Conservation (phyloP, 2,329 filamentous ascomycete genomes). For the Aureobasidium subglaciale region DNA sequence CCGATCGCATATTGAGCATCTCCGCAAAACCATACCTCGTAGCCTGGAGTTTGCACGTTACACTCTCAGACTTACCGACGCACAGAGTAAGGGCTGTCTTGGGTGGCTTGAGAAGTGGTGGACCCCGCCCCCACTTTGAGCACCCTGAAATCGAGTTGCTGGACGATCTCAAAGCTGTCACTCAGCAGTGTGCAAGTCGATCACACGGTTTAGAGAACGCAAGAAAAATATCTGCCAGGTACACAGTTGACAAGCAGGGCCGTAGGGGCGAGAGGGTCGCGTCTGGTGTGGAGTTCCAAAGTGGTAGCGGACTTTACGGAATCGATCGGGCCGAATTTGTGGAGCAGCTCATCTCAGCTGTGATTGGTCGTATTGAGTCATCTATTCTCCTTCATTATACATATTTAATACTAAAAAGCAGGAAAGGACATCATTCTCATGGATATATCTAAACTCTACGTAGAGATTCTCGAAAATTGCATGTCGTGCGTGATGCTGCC, state of each 20-base stretch:
- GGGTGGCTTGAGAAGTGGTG: constrained; percentile 3
- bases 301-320: not conserved
- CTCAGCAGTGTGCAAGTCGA: not conserved
- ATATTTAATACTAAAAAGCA: not conserved
- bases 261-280: not conserved
- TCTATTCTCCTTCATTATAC: not conserved
- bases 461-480: constrained; percentile 23
- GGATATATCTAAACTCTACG: not conserved
- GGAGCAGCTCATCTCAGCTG: not conserved
- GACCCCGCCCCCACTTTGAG: constrained; percentile 8
- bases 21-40: constrained; percentile 18
- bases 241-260: not conserved
- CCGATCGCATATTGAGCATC: constrained; percentile 38
- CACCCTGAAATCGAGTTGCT: not conserved
- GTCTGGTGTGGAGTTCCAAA: not conserved
- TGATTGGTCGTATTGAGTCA: not conserved
- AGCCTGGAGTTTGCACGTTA: not conserved
- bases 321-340: constrained; percentile 1
- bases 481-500: constrained; percentile 37
- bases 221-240: not conserved
- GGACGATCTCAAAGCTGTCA: not conserved
- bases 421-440: not conserved
- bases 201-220: not conserved
- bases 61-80: not conserved
- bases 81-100: constrained; percentile 3